phyloP scores from a whole-genome alignment of 257 asterid species.

The Coffea eugenioides region DNA sequence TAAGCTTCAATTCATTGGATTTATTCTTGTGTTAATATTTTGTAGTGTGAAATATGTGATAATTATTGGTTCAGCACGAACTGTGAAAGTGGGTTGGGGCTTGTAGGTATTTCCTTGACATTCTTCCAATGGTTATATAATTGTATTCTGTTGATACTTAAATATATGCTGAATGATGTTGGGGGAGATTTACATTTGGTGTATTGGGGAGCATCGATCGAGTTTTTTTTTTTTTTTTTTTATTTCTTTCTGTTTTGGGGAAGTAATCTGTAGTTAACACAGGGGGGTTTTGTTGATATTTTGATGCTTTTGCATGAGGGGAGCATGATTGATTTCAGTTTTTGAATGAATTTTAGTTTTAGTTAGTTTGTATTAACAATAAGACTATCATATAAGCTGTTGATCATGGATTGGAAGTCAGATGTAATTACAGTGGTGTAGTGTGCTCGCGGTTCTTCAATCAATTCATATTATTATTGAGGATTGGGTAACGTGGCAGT shows the following conservation, averaged over 20 bases:
- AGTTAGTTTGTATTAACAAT: background rate
- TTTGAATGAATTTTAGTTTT: background rate
- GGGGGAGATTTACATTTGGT: background rate
- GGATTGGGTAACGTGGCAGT: too few relatives aligned
- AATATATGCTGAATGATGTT: background rate
- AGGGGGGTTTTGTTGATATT: background rate
- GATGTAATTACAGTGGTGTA: too few relatives aligned
- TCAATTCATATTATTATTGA: too few relatives aligned
- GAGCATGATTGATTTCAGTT: background rate
- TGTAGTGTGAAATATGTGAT: conserved; percentile 44
- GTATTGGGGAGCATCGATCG: background rate
- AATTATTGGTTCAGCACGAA: conserved; percentile 16
- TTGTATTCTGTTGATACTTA: conserved; percentile 4
- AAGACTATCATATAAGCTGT: background rate
- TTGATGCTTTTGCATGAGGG: background rate
- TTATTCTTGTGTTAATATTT: conserved; percentile 64
- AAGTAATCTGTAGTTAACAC: background rate
- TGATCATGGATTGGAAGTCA: background rate
- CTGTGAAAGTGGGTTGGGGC: conserved; percentile 1
- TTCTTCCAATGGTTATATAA: conserved; percentile 12
- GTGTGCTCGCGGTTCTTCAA: too few relatives aligned
- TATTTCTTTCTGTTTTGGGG: too few relatives aligned
- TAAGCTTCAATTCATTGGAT: conserved; percentile 52
- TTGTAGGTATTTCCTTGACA: conserved; percentile 14
- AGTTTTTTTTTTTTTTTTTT: background rate